Percentiles rank a stretch among this genome's conserved stretches.
Evolutionary conservation across 768 basidiomycete species (phyloP).

Genomic region (Multifurca ochricompacta): DNA sequence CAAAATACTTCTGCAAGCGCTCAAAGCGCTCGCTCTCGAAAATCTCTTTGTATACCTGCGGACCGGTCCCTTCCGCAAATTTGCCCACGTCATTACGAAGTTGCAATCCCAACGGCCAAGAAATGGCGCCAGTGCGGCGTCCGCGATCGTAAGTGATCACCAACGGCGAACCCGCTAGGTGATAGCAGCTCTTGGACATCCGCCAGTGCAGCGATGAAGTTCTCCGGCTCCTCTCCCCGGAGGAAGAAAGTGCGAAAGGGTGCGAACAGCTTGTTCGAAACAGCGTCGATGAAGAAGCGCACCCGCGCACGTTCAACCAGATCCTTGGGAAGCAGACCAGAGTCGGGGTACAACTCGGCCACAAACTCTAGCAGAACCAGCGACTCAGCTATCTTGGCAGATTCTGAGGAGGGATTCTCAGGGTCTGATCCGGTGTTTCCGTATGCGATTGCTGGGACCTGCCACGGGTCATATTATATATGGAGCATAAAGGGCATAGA

Average conservation of each 20-base stretch:
- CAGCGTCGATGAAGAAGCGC: constrained; percentile 51
- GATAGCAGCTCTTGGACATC: constrained; percentile 42
- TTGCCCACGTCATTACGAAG: constrained; percentile 43
- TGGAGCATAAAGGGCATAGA: no score
- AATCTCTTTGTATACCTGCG: constrained; percentile 33
- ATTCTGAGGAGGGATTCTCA: constrained; percentile 45
- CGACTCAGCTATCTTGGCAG: constrained; percentile 51
- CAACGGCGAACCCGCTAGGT: constrained; percentile 33
- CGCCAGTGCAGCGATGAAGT: constrained; percentile 36
- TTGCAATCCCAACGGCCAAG: constrained; percentile 38
- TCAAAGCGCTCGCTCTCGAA: constrained; percentile 37
- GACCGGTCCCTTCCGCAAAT: constrained; percentile 33
- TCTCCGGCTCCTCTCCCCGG: constrained; percentile 31
- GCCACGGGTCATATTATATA: neutral
- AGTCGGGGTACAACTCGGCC: constrained; percentile 44
- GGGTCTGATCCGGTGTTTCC: constrained; percentile 50
- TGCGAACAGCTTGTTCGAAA: constrained; percentile 36
- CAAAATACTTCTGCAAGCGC: constrained; percentile 40
- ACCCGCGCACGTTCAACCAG: constrained; percentile 45
- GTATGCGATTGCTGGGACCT: constrained; percentile 54
- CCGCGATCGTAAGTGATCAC: constrained; percentile 46
- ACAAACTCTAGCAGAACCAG: constrained; percentile 55
- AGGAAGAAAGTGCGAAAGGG: constrained; percentile 30
- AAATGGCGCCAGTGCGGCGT: constrained; percentile 51
- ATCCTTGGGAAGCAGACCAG: constrained; percentile 42